These are phyloP conservation scores for Lizonia empirigonia DNA, from an alignment of 2,329 filamentous ascomycete species.

Conservation along the genomic window DNA sequence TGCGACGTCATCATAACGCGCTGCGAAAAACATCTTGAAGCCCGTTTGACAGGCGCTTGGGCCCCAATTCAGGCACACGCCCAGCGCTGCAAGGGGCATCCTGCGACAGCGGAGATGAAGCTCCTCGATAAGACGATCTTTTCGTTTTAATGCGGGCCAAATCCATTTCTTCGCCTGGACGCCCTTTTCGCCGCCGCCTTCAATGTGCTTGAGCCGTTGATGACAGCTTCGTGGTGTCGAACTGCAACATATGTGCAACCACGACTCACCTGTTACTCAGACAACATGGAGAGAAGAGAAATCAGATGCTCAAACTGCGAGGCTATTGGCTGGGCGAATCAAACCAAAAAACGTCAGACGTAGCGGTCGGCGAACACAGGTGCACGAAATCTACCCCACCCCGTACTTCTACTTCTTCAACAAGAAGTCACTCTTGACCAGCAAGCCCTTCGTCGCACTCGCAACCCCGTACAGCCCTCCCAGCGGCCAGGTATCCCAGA, in stretches of 20 bases:
- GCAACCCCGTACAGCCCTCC: constrained; percentile 49
- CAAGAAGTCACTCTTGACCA: constrained; percentile 43
- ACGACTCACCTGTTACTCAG: no score
- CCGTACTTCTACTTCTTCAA: constrained; percentile 35
- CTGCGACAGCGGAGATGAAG: constrained; percentile 17
- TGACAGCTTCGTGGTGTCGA: no score
- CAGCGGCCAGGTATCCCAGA: constrained; percentile 47
- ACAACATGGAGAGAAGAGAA: no score
- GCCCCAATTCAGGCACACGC: constrained; percentile 6
- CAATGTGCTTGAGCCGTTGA: background rate
- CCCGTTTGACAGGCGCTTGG: constrained; percentile 4
- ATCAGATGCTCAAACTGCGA: no score
- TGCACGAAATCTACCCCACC: no score
- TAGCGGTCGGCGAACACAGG: no score
- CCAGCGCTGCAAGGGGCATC: constrained; percentile 6
- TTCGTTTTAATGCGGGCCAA: constrained; percentile 9
- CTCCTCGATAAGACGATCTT: constrained; percentile 4
- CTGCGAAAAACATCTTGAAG: background rate
- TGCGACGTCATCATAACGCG: constrained; percentile 9
- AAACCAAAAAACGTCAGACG: no score
- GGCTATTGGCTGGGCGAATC: no score
- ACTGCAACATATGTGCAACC: no score
- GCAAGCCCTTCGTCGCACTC: constrained; percentile 42
- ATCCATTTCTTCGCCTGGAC: background rate
- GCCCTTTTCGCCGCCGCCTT: background rate